Base-by-base conservation (phyloP, 2,329 filamentous ascomycete genomes). In the Mollisia scopiformis region DNA sequence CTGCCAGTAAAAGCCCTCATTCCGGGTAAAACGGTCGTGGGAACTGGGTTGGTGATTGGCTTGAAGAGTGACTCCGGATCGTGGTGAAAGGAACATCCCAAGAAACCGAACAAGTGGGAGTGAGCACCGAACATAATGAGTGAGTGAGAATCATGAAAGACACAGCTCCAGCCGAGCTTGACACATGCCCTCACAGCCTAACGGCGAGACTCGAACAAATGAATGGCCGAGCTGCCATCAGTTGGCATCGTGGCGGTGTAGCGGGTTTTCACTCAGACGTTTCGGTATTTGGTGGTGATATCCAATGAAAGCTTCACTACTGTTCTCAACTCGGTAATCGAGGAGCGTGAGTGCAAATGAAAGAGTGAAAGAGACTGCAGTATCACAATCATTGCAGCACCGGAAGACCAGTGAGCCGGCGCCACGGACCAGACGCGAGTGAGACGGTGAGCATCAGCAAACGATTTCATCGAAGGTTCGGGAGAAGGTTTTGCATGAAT, bases 381-480 rank as follows among this genome's bases (percentile, higher is more conserved):
- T 46, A 64, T 55, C 58, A 62, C 46, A 57, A 31, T 55, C 35
- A n/a, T 53, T 30, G 28, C 47, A 41, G 57, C 47, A 28, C 28
- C 64, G 64, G 62, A 59, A 59, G 41, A 28, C 47, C 19, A 37
- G 60, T 55, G 25, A 61, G 54, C 64, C 64, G 62, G 61, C 39
- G 62, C 64, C 64, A 63, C 60, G 25, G 33, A n/a, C 41, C 27
- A 55, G 37, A 49, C 33, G 55, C 58, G 58, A 63, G 63, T 59
- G 58, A 63, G 63, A 63, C 55, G 55, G 58, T 56, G 50, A 65
- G 43, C 39, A 43, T 23, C 37, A 19, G 39, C 39, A 19, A 19
- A 25, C 43, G 43, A 47, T 47, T n/a, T 43, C 39, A 43, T 43
- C 39, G 39, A 43, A 47, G 13, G 43, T 47, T 25, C 43, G 43